Percentiles rank a stretch among this genome's conserved stretches.
These are phyloP conservation scores for Cercospora sp. DNA, from an alignment of 2,329 filamentous ascomycete genomes.

Conservation along the genomic window DNA sequence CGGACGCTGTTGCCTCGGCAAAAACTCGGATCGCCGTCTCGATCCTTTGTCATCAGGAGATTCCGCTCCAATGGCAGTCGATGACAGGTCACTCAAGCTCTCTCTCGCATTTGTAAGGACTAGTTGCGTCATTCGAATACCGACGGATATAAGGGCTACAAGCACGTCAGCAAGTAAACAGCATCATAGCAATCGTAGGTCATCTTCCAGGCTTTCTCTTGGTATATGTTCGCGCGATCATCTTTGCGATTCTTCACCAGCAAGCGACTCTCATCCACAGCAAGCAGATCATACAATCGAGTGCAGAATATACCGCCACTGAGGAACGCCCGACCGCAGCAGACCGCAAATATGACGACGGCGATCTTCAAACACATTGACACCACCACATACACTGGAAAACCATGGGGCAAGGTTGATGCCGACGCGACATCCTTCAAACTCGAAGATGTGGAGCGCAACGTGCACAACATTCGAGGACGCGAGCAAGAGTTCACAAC, in stretches of 20 bases:
- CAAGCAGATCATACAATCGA: neutral
- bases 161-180: neutral
- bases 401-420: conserved; percentile 68
- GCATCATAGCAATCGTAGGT: neutral
- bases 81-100: neutral
- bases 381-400: conserved; percentile 48
- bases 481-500: conserved; percentile 54
- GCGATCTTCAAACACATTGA: conserved; percentile 64
- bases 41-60: neutral
- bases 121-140: conserved; percentile 1
- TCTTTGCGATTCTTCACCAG: neutral
- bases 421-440: conserved; percentile 58
- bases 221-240: neutral
- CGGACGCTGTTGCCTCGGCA: neutral
- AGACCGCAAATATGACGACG: conserved; percentile 55
- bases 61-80: neutral
- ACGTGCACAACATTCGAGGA: conserved; percentile 59
- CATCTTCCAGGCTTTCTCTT: neutral
- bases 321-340: neutral
- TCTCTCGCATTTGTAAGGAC: conserved; percentile 1
- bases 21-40: neutral
- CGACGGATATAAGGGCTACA: neutral
- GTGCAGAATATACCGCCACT: neutral
- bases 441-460: conserved; percentile 48
- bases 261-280: neutral